Base-by-base conservation (phyloP, 2,329 filamentous ascomycete species). In the Pseudogymnoascus verrucosus region DNA sequence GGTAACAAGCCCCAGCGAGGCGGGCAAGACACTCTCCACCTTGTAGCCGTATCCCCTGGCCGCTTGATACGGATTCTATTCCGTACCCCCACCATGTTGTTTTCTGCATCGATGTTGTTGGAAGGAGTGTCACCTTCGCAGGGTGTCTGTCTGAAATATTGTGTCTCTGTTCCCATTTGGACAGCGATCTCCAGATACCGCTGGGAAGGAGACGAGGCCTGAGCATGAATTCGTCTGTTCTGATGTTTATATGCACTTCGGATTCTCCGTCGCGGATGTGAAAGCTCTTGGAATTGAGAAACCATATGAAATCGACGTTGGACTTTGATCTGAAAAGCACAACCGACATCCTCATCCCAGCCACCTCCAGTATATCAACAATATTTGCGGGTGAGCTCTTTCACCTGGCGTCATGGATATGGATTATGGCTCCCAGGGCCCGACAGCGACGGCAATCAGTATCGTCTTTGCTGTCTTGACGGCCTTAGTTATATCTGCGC, bases 401-500 rank as follows among this genome's bases (percentile, higher is more conserved):
- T 31, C n/a, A 57, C n/a, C 21, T 12, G 28, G 23, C 8, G 28
- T 34, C 51, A 63, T 63, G 61, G 44, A 12, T n/a, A 51, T 26
- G 42, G 61, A 63, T 34, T 37, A 26, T 31, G 40, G n/a, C 28
- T 34, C 21, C n/a, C 26, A 63, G 39, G 61, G 61, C 34, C 44
- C 61, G 11, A 36, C 44, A 11, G 44, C 44, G 6, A 51, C 34
- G 40, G 26, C 61, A 39, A 63, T 63, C 31, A 51, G 39, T 16
- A 57, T 63, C 10, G 42, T 63, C 10, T 63, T 63, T 63, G 61
- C 61, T 57, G 21, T 63, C n/a, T 16, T 63, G 10, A 63, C 61
- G 10, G 34, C 36, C 5, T 12, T 63, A 21, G 61, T 63, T 6
- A 63, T 63, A 21, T 60, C 39, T 60, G 8, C 28, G 34, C 61